Evolutionary conservation across 2,329 filamentous ascomycete species (phyloP).

Genomic region (Fusarium sp.): DNA sequence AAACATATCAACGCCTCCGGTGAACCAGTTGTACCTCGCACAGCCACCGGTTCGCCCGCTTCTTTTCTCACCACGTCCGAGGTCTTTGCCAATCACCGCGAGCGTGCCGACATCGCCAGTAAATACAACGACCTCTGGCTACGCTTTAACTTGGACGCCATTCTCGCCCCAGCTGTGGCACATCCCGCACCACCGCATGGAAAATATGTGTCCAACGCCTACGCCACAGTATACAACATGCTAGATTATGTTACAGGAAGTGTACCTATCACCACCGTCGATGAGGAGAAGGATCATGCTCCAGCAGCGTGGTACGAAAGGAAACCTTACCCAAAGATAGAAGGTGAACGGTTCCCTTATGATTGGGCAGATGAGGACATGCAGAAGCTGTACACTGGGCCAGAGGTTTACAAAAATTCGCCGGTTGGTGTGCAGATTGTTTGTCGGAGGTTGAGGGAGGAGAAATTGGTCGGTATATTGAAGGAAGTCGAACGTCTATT

Average conservation of each 20-base stretch:
- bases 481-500: not conserved
- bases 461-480: not conserved
- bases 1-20: constrained; percentile 10
- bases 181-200: not conserved
- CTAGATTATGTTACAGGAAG: no score
- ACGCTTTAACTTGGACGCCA: not conserved
- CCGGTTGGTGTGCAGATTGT: not conserved
- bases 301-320: no score
- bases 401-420: not conserved
- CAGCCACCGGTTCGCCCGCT: constrained; percentile 5
- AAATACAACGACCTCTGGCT: constrained; percentile 12
- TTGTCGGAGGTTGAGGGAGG: not conserved
- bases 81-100: no score
- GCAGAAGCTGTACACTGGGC: not conserved
- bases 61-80: no score
- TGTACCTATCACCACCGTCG: no score
- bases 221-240: no score
- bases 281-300: no score
- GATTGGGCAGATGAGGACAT: no score
- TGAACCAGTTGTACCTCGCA: constrained; percentile 11
- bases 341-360: no score
- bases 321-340: no score
- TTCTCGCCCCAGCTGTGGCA: constrained; percentile 1
- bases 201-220: no score
- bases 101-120: not conserved